Conservation (phyloP, 306 rosid genomes). For the Cajanus cajan region DNA sequence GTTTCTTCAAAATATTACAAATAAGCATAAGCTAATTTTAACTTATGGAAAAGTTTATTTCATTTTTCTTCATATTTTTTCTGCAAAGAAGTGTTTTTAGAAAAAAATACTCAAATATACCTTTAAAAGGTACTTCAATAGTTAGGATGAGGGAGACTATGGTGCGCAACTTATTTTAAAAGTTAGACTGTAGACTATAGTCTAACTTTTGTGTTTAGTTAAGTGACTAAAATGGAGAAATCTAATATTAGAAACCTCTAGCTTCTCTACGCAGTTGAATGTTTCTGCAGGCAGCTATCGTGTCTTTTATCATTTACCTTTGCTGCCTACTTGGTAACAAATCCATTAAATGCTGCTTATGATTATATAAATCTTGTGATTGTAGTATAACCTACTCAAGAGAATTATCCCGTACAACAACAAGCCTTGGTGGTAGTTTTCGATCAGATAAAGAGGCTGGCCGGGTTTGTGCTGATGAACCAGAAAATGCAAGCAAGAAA, state of each 20-base stretch:
- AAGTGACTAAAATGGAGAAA: neutral
- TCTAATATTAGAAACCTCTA: neutral
- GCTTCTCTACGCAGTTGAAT: neutral
- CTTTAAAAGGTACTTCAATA: neutral
- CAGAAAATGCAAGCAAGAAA: slow-evolving; percentile 43
- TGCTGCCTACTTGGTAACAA: neutral
- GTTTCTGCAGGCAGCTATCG: neutral
- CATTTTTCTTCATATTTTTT: too few relatives aligned
- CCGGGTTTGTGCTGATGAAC: slow-evolving; percentile 55
- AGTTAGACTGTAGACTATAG: neutral
- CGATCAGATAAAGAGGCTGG: slow-evolving; percentile 91
- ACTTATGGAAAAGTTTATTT: too few relatives aligned
- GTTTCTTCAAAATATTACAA: too few relatives aligned
- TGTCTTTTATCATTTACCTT: neutral
- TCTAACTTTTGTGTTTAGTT: neutral
- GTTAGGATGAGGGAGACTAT: neutral
- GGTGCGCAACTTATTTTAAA: neutral
- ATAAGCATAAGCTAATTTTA: too few relatives aligned
- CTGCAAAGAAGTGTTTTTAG: too few relatives aligned
- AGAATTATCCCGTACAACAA: slow-evolving; percentile 65
- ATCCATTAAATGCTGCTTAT: neutral
- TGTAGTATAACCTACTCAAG: slow-evolving; percentile 65
- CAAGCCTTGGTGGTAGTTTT: slow-evolving; percentile 82
- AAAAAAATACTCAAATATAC: too few relatives aligned
- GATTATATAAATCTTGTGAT: slow-evolving; percentile 3